These are phyloP conservation scores for Rickenella mellea DNA, from an alignment of 768 basidiomycete genomes.

Conservation along the genomic window DNA sequence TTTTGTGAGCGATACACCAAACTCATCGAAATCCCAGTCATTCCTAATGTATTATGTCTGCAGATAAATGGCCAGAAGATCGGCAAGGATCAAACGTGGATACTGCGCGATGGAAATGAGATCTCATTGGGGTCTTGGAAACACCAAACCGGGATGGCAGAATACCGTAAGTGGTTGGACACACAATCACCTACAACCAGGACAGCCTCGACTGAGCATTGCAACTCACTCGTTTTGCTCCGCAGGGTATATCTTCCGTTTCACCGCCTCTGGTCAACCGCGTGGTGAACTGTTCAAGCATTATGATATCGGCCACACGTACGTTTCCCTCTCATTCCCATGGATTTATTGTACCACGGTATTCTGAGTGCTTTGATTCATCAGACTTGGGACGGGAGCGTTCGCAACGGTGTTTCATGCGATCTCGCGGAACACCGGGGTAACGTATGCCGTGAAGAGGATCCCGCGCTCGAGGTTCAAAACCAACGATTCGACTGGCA, in stretches of 20 bases:
- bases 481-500: slow-evolving; percentile 14
- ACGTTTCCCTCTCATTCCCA: too few relatives aligned
- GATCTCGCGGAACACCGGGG: slow-evolving; percentile 57
- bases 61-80: slow-evolving; percentile 63
- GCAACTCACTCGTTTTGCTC: slow-evolving; percentile 53
- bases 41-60: too few relatives aligned
- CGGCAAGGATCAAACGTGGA: slow-evolving; percentile 40
- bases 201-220: too few relatives aligned
- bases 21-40: too few relatives aligned
- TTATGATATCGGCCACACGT: slow-evolving; percentile 57
- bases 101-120: slow-evolving; percentile 75
- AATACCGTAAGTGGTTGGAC: too few relatives aligned
- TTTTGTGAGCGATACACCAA: too few relatives aligned
- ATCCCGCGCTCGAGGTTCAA: slow-evolving; percentile 46
- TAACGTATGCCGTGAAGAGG: slow-evolving; percentile 83
- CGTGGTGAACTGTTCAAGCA: slow-evolving; percentile 47
- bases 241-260: slow-evolving; percentile 70
- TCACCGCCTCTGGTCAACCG: slow-evolving; percentile 41
- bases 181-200: too few relatives aligned
- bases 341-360: too few relatives aligned
- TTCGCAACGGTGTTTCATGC: slow-evolving; percentile 90
- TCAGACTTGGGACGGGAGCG: slow-evolving; percentile 83
- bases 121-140: slow-evolving; percentile 59
- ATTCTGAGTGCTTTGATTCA: too few relatives aligned
- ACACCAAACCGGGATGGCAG: too few relatives aligned